Base-by-base conservation (phyloP, 164 flowering plant species). In the Magnolia kwangsiensis region DNA sequence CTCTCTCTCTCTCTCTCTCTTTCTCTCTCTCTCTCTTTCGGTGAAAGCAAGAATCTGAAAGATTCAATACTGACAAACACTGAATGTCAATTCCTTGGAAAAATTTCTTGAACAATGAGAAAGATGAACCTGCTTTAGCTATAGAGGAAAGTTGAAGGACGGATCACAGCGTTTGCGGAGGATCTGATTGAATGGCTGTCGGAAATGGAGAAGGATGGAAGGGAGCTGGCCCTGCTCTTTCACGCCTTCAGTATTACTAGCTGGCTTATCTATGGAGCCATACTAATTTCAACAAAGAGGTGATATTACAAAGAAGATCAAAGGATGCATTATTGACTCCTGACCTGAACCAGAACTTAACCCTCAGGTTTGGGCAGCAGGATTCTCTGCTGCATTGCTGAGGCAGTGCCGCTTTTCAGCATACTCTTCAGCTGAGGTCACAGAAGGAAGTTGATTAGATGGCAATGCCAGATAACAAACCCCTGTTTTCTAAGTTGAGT, bases 321-420 rank as follows among this genome's bases (percentile, higher is more conserved):
- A 84, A 86, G 99, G 99, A n/a, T 89, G 93, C 51, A 79, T 94
- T 29, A 77, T 94, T 75, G 99, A 96, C 83, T 96, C 98, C 0
- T 97, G 97, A 81, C 94, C 84, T 3, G 97, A 85, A 51, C 91
- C 91, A 3, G 81, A 88, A 65, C 80, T 92, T 20, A 83, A 90
- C 83, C 92, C 97, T 63, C 80, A 91, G 97, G 99, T 96, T 19
- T 96, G 98, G 98, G 98, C 99, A 51, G 95, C 96, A 78, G 98
- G 99, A 67, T 96, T 94, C 80, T 72, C 91, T 77, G 88, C 97
- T 72, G 99, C 99, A 49, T 14, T 96, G 76, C 80, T 96, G 75
- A 92, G 90, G 88, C 92, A 92, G 78, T 89, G 83, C 70, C 91
- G 88, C 83, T 84, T 91, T 63, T 75, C 84, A 16, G 78, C 85